Evolutionary conservation across 768 basidiomycete species (phyloP), one percentile per base, ranked within the genome.

Genomic region (Russula foetens): DNA sequence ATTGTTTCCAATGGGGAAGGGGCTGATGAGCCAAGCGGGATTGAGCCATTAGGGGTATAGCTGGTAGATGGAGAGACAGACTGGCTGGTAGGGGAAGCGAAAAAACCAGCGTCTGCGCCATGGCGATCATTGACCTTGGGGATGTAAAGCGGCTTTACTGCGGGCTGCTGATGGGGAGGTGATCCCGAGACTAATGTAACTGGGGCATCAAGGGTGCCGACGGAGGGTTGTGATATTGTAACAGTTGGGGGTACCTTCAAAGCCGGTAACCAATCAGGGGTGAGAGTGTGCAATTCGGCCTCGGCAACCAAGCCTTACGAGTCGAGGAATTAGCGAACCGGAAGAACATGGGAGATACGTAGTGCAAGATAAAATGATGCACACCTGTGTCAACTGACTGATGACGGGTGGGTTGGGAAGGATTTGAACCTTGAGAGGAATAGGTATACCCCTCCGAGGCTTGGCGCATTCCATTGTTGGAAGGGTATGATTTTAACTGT

Each of bases 381-480:
- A 59, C 28, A 77, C 77, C 69, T 55, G 71, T 67, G 11, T 74
- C 68, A 48, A 74, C 76, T 23, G 74, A 74, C 28, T 67, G 53
- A 46, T 65, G 63, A 26, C 63, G 63, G 19, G 39, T 29, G n/a
- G 55, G 59, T 62, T 54, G 53, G 56, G 46, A 28, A 41, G 65
- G 63, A 59, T 69, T 48, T 45, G 56, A 35, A 59, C 48, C 56
- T 68, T 58, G 54, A 63, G 59, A 57, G 33, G 51, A 53, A 63
- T 58, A 57, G 33, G 51, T 38, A 56, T 24, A 48, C 41, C 39
- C 62, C 8, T 60, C 62, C 35, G 54, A 33, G 55, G 63, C 56
- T 14, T 62, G 49, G 53, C 70, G 69, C 49, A 73, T 63, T 60
- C 70, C 68, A 47, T 70, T 63, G 57, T 69, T 69, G 17, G 73